Evolutionary conservation across 2,329 filamentous ascomycete species (phyloP), one percentile per base, ranked within the genome.

Genomic region (Hymenotorrendiella dingleyae): DNA sequence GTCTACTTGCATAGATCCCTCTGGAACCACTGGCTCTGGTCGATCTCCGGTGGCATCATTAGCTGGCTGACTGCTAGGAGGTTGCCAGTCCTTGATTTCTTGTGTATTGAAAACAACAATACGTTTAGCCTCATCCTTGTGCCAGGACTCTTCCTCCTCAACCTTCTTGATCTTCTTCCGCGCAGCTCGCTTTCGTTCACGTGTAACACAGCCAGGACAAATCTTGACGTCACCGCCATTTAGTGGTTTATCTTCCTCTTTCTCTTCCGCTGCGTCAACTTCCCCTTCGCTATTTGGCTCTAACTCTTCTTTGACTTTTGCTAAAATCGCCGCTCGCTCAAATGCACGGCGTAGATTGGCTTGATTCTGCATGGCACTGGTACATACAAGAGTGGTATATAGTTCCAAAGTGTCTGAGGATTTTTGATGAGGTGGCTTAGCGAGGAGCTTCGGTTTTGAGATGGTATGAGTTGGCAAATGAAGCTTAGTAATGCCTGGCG

Each of bases 151-250:
- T 59, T 97, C 90, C 60, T 97, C 91, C 46, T 96, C 89, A 0
- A 84, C 82, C 59, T 94, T 93, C 68, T 94, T 93, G 48, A 86
- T 77, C 72, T 95, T 96, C 67, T 97, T 97, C 37, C 93, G 76
- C 1, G 84, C 86, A 8, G 90, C 90, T 39, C 93, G 79, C 67
- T 97, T 97, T 42, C 86, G 77, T 65, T 98, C 93, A 51, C 93
- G 78, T 43, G 83, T 83, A 57, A 96, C 93, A 65, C 93, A 98
- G n/a, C 88, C 87, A 20, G 72, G 66, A 65, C 93, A 98, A 48
- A 97, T 97, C 54, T 83, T 81, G 14, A 98, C 88, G 55, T 95
- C 88, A n/a, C 87, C 93, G 32, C 93, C 93, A 55, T 94, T 90
- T 42, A 88, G 73, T 2, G 89, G 84, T 42, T 82, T 85, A 40